Conservation (phyloP, 2,329 filamentous ascomycete genomes). For the Fusarium longipes region DNA sequence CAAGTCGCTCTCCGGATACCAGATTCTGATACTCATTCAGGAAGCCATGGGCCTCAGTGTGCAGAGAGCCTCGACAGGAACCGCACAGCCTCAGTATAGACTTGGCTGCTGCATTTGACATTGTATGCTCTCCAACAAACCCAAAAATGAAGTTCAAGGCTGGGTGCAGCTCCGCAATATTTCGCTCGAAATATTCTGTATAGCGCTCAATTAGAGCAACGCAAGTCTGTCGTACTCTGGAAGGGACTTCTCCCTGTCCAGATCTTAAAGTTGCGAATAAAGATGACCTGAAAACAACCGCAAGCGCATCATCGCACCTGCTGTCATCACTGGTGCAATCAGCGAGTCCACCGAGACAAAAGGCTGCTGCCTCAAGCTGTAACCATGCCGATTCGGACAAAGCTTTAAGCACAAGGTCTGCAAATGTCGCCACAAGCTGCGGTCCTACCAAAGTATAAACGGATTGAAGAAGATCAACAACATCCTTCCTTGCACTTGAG, state of each 20-base stretch:
- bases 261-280: constrained; percentile 67
- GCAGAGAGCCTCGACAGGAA: constrained; percentile 77
- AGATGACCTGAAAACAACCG: constrained; percentile 69
- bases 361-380: constrained; percentile 70
- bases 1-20: constrained; percentile 63
- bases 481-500: constrained; percentile 78
- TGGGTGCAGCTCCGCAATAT: constrained; percentile 73
- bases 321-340: constrained; percentile 71
- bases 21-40: constrained; percentile 77
- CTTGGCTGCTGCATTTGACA: constrained; percentile 77
- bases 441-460: constrained; percentile 72
- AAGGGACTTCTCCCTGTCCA: constrained; percentile 64
- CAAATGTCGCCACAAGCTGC: constrained; percentile 67
- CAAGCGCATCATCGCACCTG: constrained; percentile 68
- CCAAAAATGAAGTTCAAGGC: constrained; percentile 80
- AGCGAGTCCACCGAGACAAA: constrained; percentile 73
- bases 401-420: constrained; percentile 63
- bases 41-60: constrained; percentile 74
- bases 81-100: constrained; percentile 81
- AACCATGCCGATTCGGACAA: constrained; percentile 64
- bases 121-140: constrained; percentile 69
- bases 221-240: constrained; percentile 73
- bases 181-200: constrained; percentile 79
- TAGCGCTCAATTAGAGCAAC: constrained; percentile 78
- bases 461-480: constrained; percentile 80